Evolutionary conservation across 2,329 filamentous ascomycete species (phyloP).

Genomic region (Hypoxylon sp.): DNA sequence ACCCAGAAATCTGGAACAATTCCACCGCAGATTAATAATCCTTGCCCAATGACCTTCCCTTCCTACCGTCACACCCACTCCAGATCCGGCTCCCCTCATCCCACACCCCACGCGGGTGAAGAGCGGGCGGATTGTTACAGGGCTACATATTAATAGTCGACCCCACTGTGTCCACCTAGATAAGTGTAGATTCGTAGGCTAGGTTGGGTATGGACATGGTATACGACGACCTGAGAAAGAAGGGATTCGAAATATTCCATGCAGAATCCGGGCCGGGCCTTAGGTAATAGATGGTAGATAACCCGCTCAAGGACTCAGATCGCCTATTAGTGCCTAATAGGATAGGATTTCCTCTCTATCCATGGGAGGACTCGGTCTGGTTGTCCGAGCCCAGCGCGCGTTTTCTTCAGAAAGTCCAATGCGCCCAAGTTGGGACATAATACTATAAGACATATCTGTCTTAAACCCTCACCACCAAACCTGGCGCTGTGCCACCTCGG

Average conservation of each 20-base stretch:
- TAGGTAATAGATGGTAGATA: constrained; percentile 5
- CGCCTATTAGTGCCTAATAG: neutral
- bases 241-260: constrained; percentile 9
- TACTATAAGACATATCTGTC: constrained; percentile 29
- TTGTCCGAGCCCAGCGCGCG: constrained; percentile 11
- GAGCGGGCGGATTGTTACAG: constrained; percentile 29
- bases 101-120: constrained; percentile 35
- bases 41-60: neutral
- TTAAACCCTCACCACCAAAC: constrained; percentile 9
- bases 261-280: constrained; percentile 11
- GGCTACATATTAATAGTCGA: constrained; percentile 29
- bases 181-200: neutral
- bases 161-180: constrained; percentile 32
- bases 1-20: constrained; percentile 13
- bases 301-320: neutral
- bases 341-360: neutral
- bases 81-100: constrained; percentile 18
- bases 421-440: constrained; percentile 17
- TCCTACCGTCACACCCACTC: constrained; percentile 10
- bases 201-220: neutral
- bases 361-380: constrained; percentile 12
- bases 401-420: constrained; percentile 14
- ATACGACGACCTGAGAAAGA: constrained; percentile 14
- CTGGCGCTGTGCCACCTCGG: constrained; percentile 34
- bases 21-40: constrained; percentile 13